These are phyloP conservation scores for Geranium rotundifolium DNA, from an alignment of 345 rosid genomes.

Conservation along the genomic window DNA sequence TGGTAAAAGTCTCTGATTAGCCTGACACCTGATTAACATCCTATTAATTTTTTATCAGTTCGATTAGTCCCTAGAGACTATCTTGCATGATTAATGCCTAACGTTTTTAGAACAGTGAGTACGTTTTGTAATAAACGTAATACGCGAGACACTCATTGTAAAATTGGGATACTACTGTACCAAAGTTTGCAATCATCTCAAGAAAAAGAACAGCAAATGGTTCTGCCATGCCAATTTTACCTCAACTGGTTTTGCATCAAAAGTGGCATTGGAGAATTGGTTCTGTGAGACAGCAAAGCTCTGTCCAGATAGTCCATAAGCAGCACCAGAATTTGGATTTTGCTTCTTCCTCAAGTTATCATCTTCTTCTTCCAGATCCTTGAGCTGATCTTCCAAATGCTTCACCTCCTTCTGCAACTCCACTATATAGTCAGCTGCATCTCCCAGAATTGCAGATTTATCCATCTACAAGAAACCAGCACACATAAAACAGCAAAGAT, in stretches of 20 bases:
- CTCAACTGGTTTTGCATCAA: slow-evolving; percentile 8
- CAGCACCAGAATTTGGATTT: neutral
- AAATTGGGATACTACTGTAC: too few relatives aligned
- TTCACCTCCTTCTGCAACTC: slow-evolving; percentile 39
- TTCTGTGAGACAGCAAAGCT: neutral
- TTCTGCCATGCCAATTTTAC: slow-evolving; percentile 12
- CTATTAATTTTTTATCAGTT: too few relatives aligned
- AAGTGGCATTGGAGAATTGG: too few relatives aligned
- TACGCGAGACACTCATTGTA: too few relatives aligned
- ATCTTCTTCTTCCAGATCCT: slow-evolving; percentile 30
- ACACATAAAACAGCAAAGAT: neutral
- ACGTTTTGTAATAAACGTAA: too few relatives aligned
- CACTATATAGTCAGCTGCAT: slow-evolving; percentile 64
- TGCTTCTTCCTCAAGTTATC: slow-evolving; percentile 10
- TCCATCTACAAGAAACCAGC: slow-evolving; percentile 36
- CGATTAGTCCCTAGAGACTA: too few relatives aligned
- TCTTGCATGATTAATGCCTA: too few relatives aligned
- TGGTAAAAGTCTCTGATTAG: too few relatives aligned
- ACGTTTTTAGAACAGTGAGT: too few relatives aligned
- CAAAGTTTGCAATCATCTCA: too few relatives aligned
- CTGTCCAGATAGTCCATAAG: neutral
- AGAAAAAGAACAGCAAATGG: too few relatives aligned
- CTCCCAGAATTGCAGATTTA: slow-evolving; percentile 46
- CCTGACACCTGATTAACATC: too few relatives aligned
- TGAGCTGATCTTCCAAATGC: slow-evolving; percentile 51